Evolutionary conservation across 768 basidiomycete species (phyloP), one percentile per base, ranked within the genome.

Genomic region (Termitomyces sp.): DNA sequence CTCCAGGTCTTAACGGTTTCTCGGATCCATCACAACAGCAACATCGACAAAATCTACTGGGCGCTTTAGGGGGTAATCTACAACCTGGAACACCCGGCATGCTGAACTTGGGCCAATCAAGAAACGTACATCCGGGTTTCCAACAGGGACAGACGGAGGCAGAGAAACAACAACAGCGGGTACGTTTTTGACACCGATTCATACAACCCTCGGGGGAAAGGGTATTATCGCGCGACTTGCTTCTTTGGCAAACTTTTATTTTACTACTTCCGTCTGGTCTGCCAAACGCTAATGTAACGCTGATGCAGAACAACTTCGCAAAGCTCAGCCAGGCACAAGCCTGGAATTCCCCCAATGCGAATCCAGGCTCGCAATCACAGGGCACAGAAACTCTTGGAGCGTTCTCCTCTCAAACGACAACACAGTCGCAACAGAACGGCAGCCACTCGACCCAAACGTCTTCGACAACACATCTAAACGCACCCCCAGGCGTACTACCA

Each of bases 1-100:
- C 87, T n/a, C 88, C 88, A 26, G 88, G 88, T n/a, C 67, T 90
- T 47, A 88, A 89, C 64, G 85, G 85, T 28, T 87, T 86, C 63
- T 70, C 71, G 26, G 74, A 77, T 50, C 58, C 55, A 22, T 61
- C 62, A 47, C 78, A 76, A 54, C 80, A 77, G 53, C 80, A 50
- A 40, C 49, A 83, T 66, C 80, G 84, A 52, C 77, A 82, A 63
- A 82, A 61, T 57, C 67, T 84, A 22, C 63, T 86, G n/a, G 83
- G 84, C 54, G 74, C 77, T 30, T 64, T 85, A 60, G 66, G 73
- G 22, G 69, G 71, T 32, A 70, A 48, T 55, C 58, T 68, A 59
- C 75, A 69, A 54, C 73, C 68, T 69, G 73, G 67, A 53, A 80
- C 87, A 51, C 87, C 88, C 7, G 87, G 87, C 38, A 76, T 90